Evolutionary conservation across 2,329 filamentous ascomycete species (phyloP), one percentile per base, ranked within the genome.

Genomic region (Botryotinia narcissicola): DNA sequence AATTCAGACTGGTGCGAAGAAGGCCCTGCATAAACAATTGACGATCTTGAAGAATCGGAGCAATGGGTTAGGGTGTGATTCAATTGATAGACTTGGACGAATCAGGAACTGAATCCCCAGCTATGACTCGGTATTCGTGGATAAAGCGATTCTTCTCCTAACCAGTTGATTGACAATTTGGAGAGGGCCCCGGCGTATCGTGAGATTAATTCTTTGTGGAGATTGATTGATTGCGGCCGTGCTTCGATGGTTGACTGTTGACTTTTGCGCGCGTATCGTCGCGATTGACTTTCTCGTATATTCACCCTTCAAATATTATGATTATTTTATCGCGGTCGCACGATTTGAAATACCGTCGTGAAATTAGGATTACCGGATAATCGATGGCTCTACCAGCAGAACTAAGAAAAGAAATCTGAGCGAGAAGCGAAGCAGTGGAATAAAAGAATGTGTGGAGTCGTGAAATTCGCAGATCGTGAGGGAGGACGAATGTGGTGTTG

Each of bases 161-260:
- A 20, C 67, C 51, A 46, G 51, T 46, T 18, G 51, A 57, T 57
- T 29, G n/a, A 57, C 40, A 51, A 68, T 68, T 40, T 57, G 64
- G 8, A 42, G 48, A 68, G 62, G 46, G 48, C 57, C 48, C 48
- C 67, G 22, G 44, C 54, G 67, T 60, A 61, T 70, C 64, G 64
- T 68, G 48, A 68, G 64, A 67, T 67, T n/a, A 67, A 51, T 64
- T 32, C 42, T 71, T 37, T 32, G 59, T 71, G 70, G 57, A 71
- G 60, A 63, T 54, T 54, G 48, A 54, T 66, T 71, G 57, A 40
- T 57, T 32, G 68, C 32, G 68, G 37, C 70, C 42, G 59, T 70
- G 68, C 68, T 70, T 60, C 8, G 22, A 40, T 57, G 5, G 32
- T 22, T 51, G 22, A 51, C 44, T 25, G 25, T 68, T 70, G 67